Conservation (phyloP, 306 rosid species). For the Lathyrus oleraceus region DNA sequence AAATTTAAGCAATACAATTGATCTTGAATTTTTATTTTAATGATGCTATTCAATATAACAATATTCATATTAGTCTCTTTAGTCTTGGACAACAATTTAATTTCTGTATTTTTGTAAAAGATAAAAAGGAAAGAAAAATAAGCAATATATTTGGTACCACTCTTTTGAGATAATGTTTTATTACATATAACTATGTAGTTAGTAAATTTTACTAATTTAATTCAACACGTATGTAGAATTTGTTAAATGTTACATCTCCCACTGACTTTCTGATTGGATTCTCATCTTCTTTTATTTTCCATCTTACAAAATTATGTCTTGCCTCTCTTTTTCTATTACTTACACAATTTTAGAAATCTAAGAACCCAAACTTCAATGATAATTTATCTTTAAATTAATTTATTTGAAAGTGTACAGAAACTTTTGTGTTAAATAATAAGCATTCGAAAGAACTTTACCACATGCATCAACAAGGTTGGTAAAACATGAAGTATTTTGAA, state of each 20-base stretch:
- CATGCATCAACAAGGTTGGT: not conserved
- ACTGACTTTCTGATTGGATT: not conserved
- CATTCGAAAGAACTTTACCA: not conserved
- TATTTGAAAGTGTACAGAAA: not conserved
- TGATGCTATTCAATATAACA: too few species aligned
- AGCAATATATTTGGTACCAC: not conserved
- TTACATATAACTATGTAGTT: not conserved
- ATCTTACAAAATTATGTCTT: not conserved
- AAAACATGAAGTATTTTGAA: not conserved
- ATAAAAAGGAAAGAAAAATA: not conserved
- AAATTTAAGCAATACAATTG: too few species aligned
- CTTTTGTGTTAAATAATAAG: not conserved
- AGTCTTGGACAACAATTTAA: too few species aligned
- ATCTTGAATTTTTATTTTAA: too few species aligned
- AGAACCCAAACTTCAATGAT: not conserved
- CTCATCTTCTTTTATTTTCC: slow-evolving; percentile 16
- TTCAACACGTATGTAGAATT: slow-evolving; percentile 35
- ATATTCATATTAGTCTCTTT: too few species aligned
- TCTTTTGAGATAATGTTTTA: slow-evolving; percentile 33
- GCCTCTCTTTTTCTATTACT: not conserved
- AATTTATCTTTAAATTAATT: not conserved
- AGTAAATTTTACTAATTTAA: slow-evolving; percentile 10
- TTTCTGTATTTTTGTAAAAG: not conserved
- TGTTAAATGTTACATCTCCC: slow-evolving; percentile 10
- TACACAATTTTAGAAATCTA: not conserved